These are phyloP conservation scores for Durotheca rogersii DNA, from an alignment of 495 filamentous ascomycete genomes.

Conservation along the genomic window DNA sequence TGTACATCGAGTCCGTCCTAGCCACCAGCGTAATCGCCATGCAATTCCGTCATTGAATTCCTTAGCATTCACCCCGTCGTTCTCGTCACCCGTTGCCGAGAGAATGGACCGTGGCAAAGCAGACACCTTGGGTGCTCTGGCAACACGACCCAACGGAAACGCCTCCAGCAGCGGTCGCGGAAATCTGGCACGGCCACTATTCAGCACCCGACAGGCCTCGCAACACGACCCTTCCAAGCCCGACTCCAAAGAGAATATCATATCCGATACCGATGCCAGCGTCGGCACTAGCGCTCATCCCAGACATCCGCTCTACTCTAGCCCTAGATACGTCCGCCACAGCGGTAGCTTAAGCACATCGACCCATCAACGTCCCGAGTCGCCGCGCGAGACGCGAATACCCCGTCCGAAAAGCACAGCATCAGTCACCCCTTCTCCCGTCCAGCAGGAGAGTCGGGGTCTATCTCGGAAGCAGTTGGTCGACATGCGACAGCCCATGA, in stretches of 20 bases:
- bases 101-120: conserved; percentile 34
- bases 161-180: conserved; percentile 13
- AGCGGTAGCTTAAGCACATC: conserved; percentile 19
- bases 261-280: conserved; percentile 24
- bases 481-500: conserved; percentile 41
- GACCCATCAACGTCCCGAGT: conserved; percentile 18
- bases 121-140: conserved; percentile 19
- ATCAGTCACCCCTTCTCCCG: conserved; percentile 5
- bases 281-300: conserved; percentile 14
- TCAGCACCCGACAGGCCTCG: conserved; percentile 14
- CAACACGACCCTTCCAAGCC: conserved; percentile 10
- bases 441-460: not conserved
- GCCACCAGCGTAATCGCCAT: too few species aligned
- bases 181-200: conserved; percentile 20
- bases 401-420: conserved; percentile 36
- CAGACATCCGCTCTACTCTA: conserved; percentile 19
- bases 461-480: conserved; percentile 22
- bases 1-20: conserved; percentile 7
- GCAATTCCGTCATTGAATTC: conserved; percentile 18
- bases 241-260: conserved; percentile 29
- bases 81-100: too few species aligned
- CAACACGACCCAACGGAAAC: conserved; percentile 30
- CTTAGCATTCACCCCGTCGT: conserved; percentile 3
- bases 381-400: conserved; percentile 41
- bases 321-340: conserved; percentile 19